Base-by-base conservation (phyloP, 1,139 yeast genomes). In the Kodamaea fungicola region DNA sequence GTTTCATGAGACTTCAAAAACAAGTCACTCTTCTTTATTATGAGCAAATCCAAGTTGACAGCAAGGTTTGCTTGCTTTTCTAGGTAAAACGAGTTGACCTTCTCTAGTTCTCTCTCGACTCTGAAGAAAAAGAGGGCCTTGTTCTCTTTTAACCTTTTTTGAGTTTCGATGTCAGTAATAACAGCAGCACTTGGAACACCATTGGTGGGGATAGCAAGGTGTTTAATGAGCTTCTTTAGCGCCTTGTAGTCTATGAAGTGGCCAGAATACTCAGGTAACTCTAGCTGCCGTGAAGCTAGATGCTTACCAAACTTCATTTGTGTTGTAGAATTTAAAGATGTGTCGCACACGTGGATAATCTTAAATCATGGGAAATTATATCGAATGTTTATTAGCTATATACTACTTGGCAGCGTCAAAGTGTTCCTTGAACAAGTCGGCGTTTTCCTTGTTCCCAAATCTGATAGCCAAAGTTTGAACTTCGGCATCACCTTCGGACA, bases 401-500 rank as follows among this genome's bases (percentile, higher is more conserved):
- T 27, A 27, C 22, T 35, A 35, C 37, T 40, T 37, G 23, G 35
- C 37, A 25, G 28, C 75, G 64, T 83, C 95, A 55, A 92, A 92
- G 64, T 82, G 82, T 62, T 84, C 94, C 75, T 92, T 92, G 77
- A 92, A 92, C 59, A 84, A 79, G 57, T 90, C 96, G 54, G 98
- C 98, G 57, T 89, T 92, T 68, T 92, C 98, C 67, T 92, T 86
- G 75, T 83, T 86, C 55, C 96, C 97, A 57, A 92, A 92, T 67
- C 98, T 83, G 54, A 92, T 90, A 47, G 98, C 98, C 65, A 92
- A 80, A 40, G 97, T 90, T 67, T 82, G 89, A 37, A 97, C 96
- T 68, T 90, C 97, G 35, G 98, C 86, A 55, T 78, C 92, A 51
- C 97, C 97, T 62, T 92, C 98, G 40, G 96, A 83, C 41, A 92